Base-by-base conservation (phyloP, 352 stramenopile species). In the Phytophthora vignae region DNA sequence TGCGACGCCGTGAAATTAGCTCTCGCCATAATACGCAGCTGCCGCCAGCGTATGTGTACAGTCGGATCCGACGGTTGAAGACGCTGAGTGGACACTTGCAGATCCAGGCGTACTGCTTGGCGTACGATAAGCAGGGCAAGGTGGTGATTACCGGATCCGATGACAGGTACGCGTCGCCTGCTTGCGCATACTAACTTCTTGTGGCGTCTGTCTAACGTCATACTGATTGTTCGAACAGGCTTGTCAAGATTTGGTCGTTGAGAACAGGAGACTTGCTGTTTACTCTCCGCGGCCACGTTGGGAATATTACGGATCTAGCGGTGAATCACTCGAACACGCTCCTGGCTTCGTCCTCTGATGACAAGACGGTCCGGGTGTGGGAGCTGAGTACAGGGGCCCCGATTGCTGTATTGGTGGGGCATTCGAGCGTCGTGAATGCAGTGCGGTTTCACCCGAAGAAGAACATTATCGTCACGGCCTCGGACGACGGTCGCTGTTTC, bases 141-240 rank as follows among this genome's bases (percentile, higher is more conserved):
- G 98, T 98, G 66, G 96, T 99, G 59, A 96, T 99, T 62, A 99
- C 97, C 0, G 98, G 98, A 48, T 96, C 97, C 0, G 97, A 99
- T 77, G 98, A 99, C 75, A 87, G 88, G 83, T 94, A 79, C 33
- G 33, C n/a, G 33, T 40, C 33, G 33, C 12, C 8, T 17, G 4
- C 27, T 52, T 50, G 12, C 17, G 58, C 25, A 4, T 12, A 52
- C 29, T 73, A 12, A n/a, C 36, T 49, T 57, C 3, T 64, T 54
- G 12, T 38, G 19, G 21, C 15, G 42, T 53, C 11, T 42, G 7
- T 36, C 61, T 59, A 48, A 69, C 59, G 66, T 48, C 7, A 53
- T 0, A 40, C 54, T 71, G 8, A 27, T 48, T 67, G 4, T 40
- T 9, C 44, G 29, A 25, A 17, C 65, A 97, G 94, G 55, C 79